Evolutionary conservation across 805 yeast genomes (phyloP), one percentile per base, ranked within the genome.

Genomic region (Schizosaccharomyces japonicus): DNA sequence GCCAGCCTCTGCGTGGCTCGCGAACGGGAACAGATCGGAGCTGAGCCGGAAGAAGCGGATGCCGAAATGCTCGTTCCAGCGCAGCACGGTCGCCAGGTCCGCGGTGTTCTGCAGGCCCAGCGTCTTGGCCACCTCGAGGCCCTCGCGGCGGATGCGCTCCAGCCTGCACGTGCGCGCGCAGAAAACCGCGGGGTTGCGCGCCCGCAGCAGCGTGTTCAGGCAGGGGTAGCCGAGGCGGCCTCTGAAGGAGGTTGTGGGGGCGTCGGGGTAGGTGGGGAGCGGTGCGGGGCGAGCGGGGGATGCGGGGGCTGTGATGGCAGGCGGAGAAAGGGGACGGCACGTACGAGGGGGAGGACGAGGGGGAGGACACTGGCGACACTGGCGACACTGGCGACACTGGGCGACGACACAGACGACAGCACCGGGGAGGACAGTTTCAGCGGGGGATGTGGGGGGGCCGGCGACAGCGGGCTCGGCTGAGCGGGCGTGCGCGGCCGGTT

Each of bases 161-260:
- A 30, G 31, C 17, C 47, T 44, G 26, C 47, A 45, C 11, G 47
- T 45, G 17, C 47, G 47, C 11, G 47, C 28, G 39, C 47, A 45
- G 25, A 45, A 45, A 7, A 31, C 39, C 2, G 10, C 21, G 13
- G 17, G 25, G 15, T 15, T 29, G 28, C n/a, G 15, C n/a, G 17
- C 10, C 11, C 47, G 31, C 17, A 45, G 26, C 3, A 45, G 15
- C 13, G 47, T 45, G 28, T 45, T 45, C 17, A 15, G 15, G 26
- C 47, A 45, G 6, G 46, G 31, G 10, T 42, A 42, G 5, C 46
- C 46, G n/a, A 42, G 21, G 5, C 46, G 46, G 7, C 46, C 46
- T 17, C 19, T 25, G 31, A 29, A 42, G 19, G 46, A n/a, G 2
- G n/a, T 2, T 11, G 33, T n/a, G n/a, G n/a, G n/a, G n/a, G n/a